These are phyloP conservation scores for Drechmeria coniospora DNA, from an alignment of 2,329 filamentous ascomycete species.

Conservation along the genomic window DNA sequence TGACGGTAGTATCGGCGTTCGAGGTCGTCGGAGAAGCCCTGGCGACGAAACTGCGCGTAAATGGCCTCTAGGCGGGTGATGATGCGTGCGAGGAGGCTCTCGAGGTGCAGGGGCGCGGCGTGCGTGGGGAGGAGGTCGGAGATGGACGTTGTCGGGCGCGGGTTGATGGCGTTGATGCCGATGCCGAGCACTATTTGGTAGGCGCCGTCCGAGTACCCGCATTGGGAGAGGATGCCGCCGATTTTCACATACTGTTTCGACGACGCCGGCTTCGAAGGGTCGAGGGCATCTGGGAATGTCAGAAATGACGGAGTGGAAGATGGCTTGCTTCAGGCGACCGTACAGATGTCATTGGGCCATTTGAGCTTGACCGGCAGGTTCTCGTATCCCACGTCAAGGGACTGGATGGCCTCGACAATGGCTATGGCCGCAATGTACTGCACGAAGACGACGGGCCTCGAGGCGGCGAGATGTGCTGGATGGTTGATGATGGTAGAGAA, in stretches of 20 bases:
- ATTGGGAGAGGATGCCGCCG: constrained; percentile 83
- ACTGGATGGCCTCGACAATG: constrained; percentile 66
- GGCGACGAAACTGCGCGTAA: constrained; percentile 58
- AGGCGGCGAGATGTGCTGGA: constrained; percentile 52
- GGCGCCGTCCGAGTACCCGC: constrained; percentile 56
- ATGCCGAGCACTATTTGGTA: constrained; percentile 80
- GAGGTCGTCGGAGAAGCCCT: constrained; percentile 59
- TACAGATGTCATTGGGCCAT: constrained; percentile 94
- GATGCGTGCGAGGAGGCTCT: constrained; percentile 69
- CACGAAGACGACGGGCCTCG: constrained; percentile 75
- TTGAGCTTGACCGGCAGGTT: constrained; percentile 73
- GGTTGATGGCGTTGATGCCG: constrained; percentile 75
- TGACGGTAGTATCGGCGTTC: constrained; percentile 63
- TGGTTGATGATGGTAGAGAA: constrained; percentile 85
- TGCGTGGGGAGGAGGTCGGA: constrained; percentile 48
- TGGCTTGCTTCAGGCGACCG: constrained; percentile 5
- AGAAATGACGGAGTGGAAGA: too few species aligned
- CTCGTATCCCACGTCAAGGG: constrained; percentile 62
- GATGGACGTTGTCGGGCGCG: constrained; percentile 73
- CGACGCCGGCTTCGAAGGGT: constrained; percentile 37
- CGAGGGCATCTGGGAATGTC: constrained; percentile 44
- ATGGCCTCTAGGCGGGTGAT: constrained; percentile 63
- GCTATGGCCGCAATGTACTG: constrained; percentile 88
- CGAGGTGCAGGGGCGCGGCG: constrained; percentile 47
- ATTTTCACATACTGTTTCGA: constrained; percentile 63